These are phyloP conservation scores for Globisporangium heterothallicum DNA, from an alignment of 352 stramenopile species.

Conservation along the genomic window DNA sequence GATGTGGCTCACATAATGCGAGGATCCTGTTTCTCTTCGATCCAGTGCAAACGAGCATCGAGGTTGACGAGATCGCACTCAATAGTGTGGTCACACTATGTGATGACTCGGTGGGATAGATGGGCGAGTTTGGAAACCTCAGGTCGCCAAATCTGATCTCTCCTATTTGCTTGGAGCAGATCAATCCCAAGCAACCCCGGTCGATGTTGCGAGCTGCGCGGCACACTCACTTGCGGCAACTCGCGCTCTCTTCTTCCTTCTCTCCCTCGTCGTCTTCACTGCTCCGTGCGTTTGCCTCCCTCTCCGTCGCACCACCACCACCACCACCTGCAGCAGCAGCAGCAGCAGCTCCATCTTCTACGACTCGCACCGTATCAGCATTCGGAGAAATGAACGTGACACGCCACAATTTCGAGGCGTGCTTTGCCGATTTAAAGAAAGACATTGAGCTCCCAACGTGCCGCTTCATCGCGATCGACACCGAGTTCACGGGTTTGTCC, in stretches of 20 bases:
- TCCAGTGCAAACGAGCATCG: too few relatives aligned
- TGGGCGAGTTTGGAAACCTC: not conserved
- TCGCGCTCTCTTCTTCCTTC: conserved; percentile 4
- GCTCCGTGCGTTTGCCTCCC: conserved; percentile 1
- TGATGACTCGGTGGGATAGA: too few relatives aligned
- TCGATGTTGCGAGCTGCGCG: conserved; percentile 10
- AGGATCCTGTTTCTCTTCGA: not conserved
- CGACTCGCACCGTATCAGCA: not conserved
- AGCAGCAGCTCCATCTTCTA: conserved; percentile 6
- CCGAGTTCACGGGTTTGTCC: conserved; percentile 77
- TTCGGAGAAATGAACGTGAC: conserved; percentile 70
- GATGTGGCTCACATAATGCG: not conserved
- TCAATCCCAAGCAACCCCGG: not conserved
- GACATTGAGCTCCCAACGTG: conserved; percentile 55
- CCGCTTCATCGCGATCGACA: conserved; percentile 79
- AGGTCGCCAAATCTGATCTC: conserved; percentile 11
- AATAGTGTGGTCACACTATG: too few relatives aligned
- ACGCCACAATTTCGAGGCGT: conserved; percentile 69
- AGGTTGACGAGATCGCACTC: too few relatives aligned
- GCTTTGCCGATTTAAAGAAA: conserved; percentile 49
- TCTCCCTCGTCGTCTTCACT: conserved; percentile 1
- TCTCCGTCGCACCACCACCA: conserved; percentile 5
- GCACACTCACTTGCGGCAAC: conserved; percentile 1
- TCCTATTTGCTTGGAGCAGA: not conserved
- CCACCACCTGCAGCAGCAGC: not conserved